These are phyloP conservation scores for Sonneratia alba DNA, from an alignment of 345 rosid species.

Conservation along the genomic window DNA sequence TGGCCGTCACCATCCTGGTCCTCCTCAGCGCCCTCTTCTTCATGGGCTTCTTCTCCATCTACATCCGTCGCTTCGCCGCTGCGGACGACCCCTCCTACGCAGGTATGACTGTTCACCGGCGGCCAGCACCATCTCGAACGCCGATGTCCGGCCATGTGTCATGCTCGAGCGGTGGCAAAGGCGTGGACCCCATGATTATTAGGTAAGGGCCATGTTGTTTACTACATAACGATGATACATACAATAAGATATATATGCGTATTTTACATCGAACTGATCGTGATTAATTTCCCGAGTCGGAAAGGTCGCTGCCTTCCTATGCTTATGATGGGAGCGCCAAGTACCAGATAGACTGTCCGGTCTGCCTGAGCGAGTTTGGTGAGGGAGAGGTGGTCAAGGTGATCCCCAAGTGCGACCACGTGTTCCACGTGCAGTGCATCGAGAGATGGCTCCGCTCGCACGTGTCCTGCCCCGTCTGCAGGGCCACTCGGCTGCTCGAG, in stretches of 20 bases:
- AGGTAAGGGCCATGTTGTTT: neutral
- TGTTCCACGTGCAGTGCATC: conserved; percentile 11
- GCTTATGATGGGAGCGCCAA: conserved; percentile 28
- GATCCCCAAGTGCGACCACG: conserved; percentile 8
- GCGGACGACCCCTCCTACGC: conserved; percentile 5
- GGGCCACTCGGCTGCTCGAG: conserved; percentile 31
- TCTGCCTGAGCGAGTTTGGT: conserved; percentile 56
- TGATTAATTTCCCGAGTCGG: conserved; percentile 5
- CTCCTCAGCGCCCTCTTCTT: conserved; percentile 44
- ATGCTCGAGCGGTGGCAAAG: conserved; percentile 12
- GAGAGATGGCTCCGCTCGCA: conserved; percentile 37
- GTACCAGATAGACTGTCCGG: conserved; percentile 37
- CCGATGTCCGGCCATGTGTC: neutral
- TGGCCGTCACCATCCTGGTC: conserved; percentile 37
- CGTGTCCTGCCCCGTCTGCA: conserved; percentile 52
- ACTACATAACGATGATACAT: neutral
- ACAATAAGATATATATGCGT: too few species aligned
- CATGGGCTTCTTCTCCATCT: conserved; percentile 52
- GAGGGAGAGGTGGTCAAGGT: conserved; percentile 13
- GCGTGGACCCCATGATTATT: conserved; percentile 26
- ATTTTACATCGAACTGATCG: too few species aligned
- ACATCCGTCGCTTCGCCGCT: conserved; percentile 30
- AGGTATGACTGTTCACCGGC: neutral
- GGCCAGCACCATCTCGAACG: neutral
- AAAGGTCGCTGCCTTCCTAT: conserved; percentile 34